Base-by-base conservation (phyloP, 805 yeast species). In the Ogataea kodamae region DNA sequence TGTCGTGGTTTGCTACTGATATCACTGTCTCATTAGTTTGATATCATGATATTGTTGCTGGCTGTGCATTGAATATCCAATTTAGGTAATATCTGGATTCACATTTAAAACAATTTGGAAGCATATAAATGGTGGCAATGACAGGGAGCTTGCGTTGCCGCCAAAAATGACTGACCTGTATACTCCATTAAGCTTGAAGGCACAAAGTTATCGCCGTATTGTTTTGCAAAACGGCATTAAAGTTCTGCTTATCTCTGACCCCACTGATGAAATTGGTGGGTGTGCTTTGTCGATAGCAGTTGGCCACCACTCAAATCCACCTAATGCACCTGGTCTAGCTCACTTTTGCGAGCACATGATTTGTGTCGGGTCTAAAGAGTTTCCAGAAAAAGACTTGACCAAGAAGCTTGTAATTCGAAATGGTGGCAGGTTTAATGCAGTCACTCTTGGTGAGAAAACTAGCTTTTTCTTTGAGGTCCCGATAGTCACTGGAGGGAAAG, bases 261-360 rank as follows among this genome's bases (percentile, higher is more conserved):
- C 89, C 1, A 61, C 76, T 0, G 73, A 76, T 10, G 78, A 74
- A 26, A 46, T 68, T 9, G 79, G 83, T 3, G 71, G 92, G 0
- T 80, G 84, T 12, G 77, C 95, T 1, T 49, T 90, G 5, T 74
- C 85, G 22, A 86, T 88, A 2, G 79, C 80, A 3, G 66, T 85
- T 0, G 98, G 98, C 6, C 78, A 95, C 2, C 79, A 78, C 49
- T 68, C 78, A 28, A 97, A 90, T 45, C 90, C 95, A 1, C 64
- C 61, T 5, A 69, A 68, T 4, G 46, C 81, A 1, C 77, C 77
- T 0, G 98, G 98, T 0, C 52, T 90, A 22, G 97, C 97, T 0
- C 98, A 90, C 62, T 70, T 86, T 38, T 81, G 94, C 48, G 96
- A 87, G 51, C 96, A 87, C 55, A 66, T 82, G 68, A 35, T 78